Conservation (phyloP, 106 monocot genomes). For the Vanilla planifolia region DNA sequence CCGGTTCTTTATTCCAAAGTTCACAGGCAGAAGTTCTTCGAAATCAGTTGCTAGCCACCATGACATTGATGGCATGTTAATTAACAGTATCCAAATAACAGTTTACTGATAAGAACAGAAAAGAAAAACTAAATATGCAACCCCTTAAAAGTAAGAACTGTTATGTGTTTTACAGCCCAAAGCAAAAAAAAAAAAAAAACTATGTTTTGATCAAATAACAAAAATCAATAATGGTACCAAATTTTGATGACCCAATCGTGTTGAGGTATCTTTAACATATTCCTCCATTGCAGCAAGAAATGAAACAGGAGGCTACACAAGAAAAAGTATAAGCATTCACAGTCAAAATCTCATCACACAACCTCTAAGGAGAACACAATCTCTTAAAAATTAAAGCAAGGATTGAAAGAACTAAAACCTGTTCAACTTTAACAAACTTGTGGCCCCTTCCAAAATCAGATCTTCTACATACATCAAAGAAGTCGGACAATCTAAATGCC, state of each 20-base stretch:
- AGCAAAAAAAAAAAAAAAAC: too few species aligned
- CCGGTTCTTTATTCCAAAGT: too few species aligned
- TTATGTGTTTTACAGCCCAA: too few species aligned
- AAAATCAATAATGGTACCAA: slow-evolving; percentile 10
- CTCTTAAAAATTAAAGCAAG: slow-evolving; percentile 1
- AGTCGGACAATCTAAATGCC: slow-evolving; percentile 41
- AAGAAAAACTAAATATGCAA: too few species aligned
- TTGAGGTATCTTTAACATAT: slow-evolving; percentile 37
- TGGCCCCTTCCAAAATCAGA: slow-evolving; percentile 26
- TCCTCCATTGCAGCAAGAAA: slow-evolving; percentile 50
- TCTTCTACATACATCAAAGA: slow-evolving; percentile 45
- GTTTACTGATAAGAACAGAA: too few species aligned
- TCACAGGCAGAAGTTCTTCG: too few species aligned
- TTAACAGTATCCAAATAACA: too few species aligned
- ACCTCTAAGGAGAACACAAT: not conserved
- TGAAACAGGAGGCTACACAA: slow-evolving; percentile 41
- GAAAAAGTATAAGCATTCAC: not conserved
- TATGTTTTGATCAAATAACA: too few species aligned
- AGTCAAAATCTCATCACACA: not conserved
- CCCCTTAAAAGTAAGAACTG: too few species aligned
- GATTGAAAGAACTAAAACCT: slow-evolving; percentile 16
- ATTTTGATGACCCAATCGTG: slow-evolving; percentile 11
- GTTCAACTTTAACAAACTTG: slow-evolving; percentile 35
- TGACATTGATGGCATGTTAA: too few species aligned
- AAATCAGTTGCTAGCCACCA: too few species aligned